phyloP scores from a whole-genome alignment of 2,329 filamentous ascomycete genomes.

The Trichophyton rubrum region DNA sequence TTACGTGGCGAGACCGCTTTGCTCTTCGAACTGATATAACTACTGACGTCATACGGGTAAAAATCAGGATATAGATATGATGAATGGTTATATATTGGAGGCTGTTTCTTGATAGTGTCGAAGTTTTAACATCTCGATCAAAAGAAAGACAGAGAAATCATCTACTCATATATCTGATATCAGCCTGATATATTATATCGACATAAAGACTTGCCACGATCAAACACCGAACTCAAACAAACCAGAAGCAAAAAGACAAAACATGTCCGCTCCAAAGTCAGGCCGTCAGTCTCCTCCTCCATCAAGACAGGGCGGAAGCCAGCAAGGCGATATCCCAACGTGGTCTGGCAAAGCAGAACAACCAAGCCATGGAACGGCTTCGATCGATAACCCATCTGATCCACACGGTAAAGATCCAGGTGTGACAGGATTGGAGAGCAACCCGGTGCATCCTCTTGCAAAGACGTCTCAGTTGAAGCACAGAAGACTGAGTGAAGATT shows the following conservation, averaged over 20 bases:
- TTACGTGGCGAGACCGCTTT: neutral
- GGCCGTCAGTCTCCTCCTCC: slow-evolving; percentile 70
- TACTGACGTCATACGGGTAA: neutral
- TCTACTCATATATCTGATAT: neutral
- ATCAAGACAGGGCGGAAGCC: slow-evolving; percentile 52
- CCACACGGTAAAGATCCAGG: slow-evolving; percentile 15
- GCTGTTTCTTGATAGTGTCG: too few species aligned
- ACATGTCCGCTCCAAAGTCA: slow-evolving; percentile 52
- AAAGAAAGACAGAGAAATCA: too few species aligned
- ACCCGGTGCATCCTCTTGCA: slow-evolving; percentile 31
- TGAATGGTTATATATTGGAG: neutral
- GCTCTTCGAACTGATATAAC: neutral
- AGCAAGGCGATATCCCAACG: slow-evolving; percentile 46
- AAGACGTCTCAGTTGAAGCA: slow-evolving; percentile 22
- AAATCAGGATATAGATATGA: neutral
- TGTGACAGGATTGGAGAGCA: slow-evolving; percentile 24
- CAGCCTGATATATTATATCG: neutral
- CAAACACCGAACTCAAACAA: neutral
- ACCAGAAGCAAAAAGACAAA: slow-evolving; percentile 17
- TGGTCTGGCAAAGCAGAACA: slow-evolving; percentile 16
- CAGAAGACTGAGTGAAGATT: slow-evolving; percentile 5
- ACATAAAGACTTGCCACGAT: neutral
- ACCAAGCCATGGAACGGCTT: slow-evolving; percentile 32
- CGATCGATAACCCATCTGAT: slow-evolving; percentile 35
- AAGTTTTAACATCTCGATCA: too few species aligned